Evolutionary conservation across 164 flowering plant genomes (phyloP), one percentile per base, ranked within the genome.

Genomic region (Liquidambar formosana): DNA sequence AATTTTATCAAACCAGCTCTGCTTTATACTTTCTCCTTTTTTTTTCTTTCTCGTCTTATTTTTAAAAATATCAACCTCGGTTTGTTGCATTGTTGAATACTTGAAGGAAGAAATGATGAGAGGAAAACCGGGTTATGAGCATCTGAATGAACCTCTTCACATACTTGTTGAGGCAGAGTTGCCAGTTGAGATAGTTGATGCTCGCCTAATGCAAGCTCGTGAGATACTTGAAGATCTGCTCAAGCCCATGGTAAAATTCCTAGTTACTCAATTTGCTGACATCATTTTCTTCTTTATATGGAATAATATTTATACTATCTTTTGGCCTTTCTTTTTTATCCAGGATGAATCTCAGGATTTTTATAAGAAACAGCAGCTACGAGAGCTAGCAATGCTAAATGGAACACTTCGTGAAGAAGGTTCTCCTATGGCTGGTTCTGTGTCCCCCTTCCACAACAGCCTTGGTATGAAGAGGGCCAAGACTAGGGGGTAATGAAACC

Each of bases 401-500:
- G 97, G 97, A 13, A 96, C 93, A 10, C 85, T 93, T 38, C 89
- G 94, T 57, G 98, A 93, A 46, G 98, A 91, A 73, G 93, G 88
- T 54, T 90, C 97, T n/a, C 93, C 90, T 51, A 86, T 92, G 92
- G 80, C 97, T n/a, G 92, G 97, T 48, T 90, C 99, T 8, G 88
- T 90, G 1, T 96, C 99, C 48, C 99, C 98, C 48, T 96, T 91
- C 85, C 77, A 93, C 73, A 88, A 87, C 90, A 93, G 97, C 80
- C 94, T 93, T 8, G 97, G 97, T 10, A 87, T 96, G 96, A 96
- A 94, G 80, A 90, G 98, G 80, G 98, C 98, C 49, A 94, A 94
- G 80, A 94, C 98, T 25, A 81, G 88, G 85, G 95, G 90, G 76
- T 92, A 79, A 81, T 61, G 22, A 15, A 57, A 3, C 43, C 25